Base-by-base conservation (phyloP, 805 yeast genomes). In the Wickerhamomyces chaumierensis region DNA sequence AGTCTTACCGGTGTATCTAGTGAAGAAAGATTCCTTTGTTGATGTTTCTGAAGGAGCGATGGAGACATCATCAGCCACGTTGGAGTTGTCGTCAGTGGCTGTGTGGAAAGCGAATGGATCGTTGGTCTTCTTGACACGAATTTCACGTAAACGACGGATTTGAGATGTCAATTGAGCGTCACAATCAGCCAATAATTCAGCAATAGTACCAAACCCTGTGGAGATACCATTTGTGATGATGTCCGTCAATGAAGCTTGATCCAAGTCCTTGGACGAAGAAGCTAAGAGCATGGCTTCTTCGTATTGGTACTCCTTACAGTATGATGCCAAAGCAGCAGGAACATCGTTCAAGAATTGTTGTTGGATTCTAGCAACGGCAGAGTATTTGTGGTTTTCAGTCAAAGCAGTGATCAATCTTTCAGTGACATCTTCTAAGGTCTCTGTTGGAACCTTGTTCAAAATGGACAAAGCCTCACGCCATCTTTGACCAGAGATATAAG, bases 1-100 rank as follows among this genome's bases (percentile, higher is more conserved):
- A 1, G 97, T 88, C 60, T 90, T 88, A 46, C 97, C 98, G 0
- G 98, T 92, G 58, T 92, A 92, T 55, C 95, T 73, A 1, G 99
- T 92, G 63, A 86, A 84, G 58, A 88, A 85, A 0, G 97, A 87
- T 31, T 90, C 94, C 21, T 84, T 81, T 0, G 95, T 84, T 0
- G 96, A 85, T 0, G 95, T 78, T 57, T 87, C 96, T 0, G 95
- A 82, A 1, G 95, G 92, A 0, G 96, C 97, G 46, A 92, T 72
- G 0, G 97, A 88, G 9, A 92, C 92, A 56, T 88, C 84, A 58
- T 92, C 99, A 1, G 95, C 88, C 13, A 84, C 75, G 9, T 21
- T 21, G 9, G 9, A 7, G 23, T 6, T 7, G 17, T 71, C 73
- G 34, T 72, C 74, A 11, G 63, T 66, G 42, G 66, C 66, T 13